phyloP scores from a whole-genome alignment of 2,329 filamentous ascomycete genomes.

The Mycocentrospora acerina region DNA sequence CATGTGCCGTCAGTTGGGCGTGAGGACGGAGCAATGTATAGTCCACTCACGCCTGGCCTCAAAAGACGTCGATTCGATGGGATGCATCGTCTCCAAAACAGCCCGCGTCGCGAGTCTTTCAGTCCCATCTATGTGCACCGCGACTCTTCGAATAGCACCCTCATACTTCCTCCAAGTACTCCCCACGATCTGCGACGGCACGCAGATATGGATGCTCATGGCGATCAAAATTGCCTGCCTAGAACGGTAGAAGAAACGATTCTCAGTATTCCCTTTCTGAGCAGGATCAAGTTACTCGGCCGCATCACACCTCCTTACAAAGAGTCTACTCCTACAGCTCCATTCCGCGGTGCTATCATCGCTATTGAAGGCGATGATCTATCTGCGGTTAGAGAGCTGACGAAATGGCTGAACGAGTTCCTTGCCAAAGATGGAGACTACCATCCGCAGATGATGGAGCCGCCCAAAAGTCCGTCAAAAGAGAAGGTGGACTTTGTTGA shows the following conservation, averaged over 20 bases:
- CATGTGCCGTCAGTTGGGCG: constrained; percentile 25
- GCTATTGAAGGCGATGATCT: constrained; percentile 75
- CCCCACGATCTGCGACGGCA: constrained; percentile 27
- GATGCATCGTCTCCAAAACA: constrained; percentile 39
- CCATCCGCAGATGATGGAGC: constrained; percentile 52
- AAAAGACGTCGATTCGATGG: constrained; percentile 46
- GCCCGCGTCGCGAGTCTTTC: constrained; percentile 34
- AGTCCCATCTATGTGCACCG: constrained; percentile 34
- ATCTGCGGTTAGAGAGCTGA: constrained; percentile 65
- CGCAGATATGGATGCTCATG: constrained; percentile 9
- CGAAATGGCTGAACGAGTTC: constrained; percentile 61
- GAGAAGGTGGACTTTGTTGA: constrained; percentile 43
- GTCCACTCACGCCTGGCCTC: constrained; percentile 35
- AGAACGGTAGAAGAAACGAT: constrained; percentile 67
- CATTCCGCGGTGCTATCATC: constrained; percentile 72
- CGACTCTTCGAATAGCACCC: constrained; percentile 35
- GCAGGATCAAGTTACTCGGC: constrained; percentile 75
- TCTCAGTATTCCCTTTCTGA: constrained; percentile 71
- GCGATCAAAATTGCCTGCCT: constrained; percentile 41
- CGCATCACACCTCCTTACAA: constrained; percentile 71
- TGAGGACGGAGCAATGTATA: constrained; percentile 29
- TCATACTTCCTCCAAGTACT: constrained; percentile 36
- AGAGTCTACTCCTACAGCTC: constrained; percentile 35
- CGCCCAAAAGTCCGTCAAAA: constrained; percentile 47
- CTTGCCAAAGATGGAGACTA: constrained; percentile 57